Conservation (phyloP, 768 basidiomycete genomes). For the Agrocybe pediades region DNA sequence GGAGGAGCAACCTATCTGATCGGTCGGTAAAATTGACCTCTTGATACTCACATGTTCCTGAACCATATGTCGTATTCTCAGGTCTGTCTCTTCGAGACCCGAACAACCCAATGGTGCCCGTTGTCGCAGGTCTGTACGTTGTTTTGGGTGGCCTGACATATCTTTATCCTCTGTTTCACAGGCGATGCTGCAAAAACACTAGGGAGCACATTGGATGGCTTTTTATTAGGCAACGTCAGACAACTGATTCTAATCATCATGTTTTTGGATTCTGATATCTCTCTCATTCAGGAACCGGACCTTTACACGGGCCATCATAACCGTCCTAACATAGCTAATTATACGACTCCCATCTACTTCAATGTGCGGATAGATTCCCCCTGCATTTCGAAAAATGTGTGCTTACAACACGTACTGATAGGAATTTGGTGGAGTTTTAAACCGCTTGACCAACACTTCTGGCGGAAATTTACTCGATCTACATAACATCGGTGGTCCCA, state of each 20-base stretch:
- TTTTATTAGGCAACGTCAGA: constrained; percentile 50
- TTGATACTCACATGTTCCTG: neutral
- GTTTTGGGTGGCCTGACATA: neutral
- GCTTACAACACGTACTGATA: neutral
- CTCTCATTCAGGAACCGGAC: constrained; percentile 53
- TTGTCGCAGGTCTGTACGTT: constrained; percentile 14
- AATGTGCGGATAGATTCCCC: constrained; percentile 29
- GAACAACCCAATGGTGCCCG: constrained; percentile 34
- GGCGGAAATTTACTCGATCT: constrained; percentile 39
- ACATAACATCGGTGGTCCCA: constrained; percentile 48
- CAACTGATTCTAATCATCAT: neutral
- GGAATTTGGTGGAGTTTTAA: constrained; percentile 39
- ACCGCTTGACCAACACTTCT: constrained; percentile 37
- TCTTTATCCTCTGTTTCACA: constrained; percentile 3
- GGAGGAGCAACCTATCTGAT: constrained; percentile 33
- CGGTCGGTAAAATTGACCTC: constrained; percentile 19
- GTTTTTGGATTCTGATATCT: neutral
- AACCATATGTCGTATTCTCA: constrained; percentile 13
- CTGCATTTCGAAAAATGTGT: no score
- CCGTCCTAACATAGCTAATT: constrained; percentile 44
- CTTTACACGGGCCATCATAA: constrained; percentile 48
- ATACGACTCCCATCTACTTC: constrained; percentile 47
- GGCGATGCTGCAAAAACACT: constrained; percentile 38
- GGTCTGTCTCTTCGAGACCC: constrained; percentile 45
- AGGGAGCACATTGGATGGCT: constrained; percentile 43